A percentile compares a stretch with the other conserved stretches of the same genome.
These are phyloP conservation scores for Mycena chlorophos DNA, from an alignment of 768 basidiomycete species.

Conservation along the genomic window DNA sequence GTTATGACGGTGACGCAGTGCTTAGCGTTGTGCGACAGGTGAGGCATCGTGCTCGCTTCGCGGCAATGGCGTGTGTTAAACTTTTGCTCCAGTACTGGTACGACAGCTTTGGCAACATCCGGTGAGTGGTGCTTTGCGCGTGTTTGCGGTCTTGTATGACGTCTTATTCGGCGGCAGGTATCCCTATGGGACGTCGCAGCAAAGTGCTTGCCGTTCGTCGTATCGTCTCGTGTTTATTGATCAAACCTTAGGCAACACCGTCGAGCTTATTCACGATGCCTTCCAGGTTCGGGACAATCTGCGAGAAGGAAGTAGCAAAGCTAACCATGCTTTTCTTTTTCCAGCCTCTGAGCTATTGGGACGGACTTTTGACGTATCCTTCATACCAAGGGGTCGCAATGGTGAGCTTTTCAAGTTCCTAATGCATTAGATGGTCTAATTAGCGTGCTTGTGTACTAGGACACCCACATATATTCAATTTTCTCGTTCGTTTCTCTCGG, in stretches of 20 bases:
- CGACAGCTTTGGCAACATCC: conserved; percentile 46
- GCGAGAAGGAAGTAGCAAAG: no score
- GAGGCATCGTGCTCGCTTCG: neutral
- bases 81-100: conserved; percentile 42
- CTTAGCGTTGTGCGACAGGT: neutral
- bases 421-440: neutral
- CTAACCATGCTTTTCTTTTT: neutral
- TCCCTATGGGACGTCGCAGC: conserved; percentile 43
- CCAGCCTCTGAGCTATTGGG: conserved; percentile 62
- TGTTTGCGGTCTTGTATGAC: neutral
- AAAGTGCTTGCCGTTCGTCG: conserved; percentile 25
- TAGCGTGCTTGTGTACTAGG: neutral
- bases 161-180: conserved; percentile 31
- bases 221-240: neutral
- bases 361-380: conserved; percentile 56
- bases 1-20: neutral
- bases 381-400: conserved; percentile 66
- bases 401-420: conserved; percentile 36
- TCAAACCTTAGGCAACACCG: conserved; percentile 39
- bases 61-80: neutral
- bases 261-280: conserved; percentile 75
- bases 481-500: no score
- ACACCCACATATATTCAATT: conserved; percentile 5
- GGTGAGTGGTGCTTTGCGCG: neutral
- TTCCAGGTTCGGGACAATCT: no score